Base-by-base conservation (phyloP, 176 grass and related monocot genomes). In the Chrysopogon serrulatus region DNA sequence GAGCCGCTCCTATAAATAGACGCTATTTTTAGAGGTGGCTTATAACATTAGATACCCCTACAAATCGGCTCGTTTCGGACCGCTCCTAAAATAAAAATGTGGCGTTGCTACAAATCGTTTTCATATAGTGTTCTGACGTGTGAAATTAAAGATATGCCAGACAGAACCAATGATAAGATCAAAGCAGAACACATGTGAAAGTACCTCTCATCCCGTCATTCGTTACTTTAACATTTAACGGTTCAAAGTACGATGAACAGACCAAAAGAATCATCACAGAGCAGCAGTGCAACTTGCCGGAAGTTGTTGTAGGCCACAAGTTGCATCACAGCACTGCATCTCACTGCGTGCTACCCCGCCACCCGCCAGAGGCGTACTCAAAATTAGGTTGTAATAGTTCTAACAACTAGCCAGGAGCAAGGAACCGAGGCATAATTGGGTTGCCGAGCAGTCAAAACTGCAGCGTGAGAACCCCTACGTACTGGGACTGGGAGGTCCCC, bases 161-260 rank as follows among this genome's bases (percentile, higher is more conserved):
- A 62, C 5, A 76, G 34, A 28, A 39, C 61, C 72, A 84, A 42
- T 57, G 72, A 59, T 67, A 77, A 57, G 35, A 77, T 42, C 73
- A 68, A 54, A 68, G 73, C 35, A n/a, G 11, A 19, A 31, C 33
- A 65, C 82, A 68, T 68, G 82, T 8, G n/a, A n/a, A n/a, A n/a
- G 49, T 45, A 32, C 45, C 13, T 84, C 13, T 24, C 45, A 37
- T 4, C 43, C 17, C 10, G 5, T 40, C 5, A 39, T 3, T 40
- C 5, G 30, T 68, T 33, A n/a, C n/a, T 24, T 68, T 43, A 77
- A 33, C 63, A 77, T 65, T 66, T 67, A 76, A 84, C 33, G 32
- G 71, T 84, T 30, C 44, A 2, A 76, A 84, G 82, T 65, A 84
- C 82, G 45, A 84, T 68, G 45, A 68, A 68, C 73, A 77, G 73